Conservation (phyloP, 192 early-diverging fungal species). For the Coemansia sp. region DNA sequence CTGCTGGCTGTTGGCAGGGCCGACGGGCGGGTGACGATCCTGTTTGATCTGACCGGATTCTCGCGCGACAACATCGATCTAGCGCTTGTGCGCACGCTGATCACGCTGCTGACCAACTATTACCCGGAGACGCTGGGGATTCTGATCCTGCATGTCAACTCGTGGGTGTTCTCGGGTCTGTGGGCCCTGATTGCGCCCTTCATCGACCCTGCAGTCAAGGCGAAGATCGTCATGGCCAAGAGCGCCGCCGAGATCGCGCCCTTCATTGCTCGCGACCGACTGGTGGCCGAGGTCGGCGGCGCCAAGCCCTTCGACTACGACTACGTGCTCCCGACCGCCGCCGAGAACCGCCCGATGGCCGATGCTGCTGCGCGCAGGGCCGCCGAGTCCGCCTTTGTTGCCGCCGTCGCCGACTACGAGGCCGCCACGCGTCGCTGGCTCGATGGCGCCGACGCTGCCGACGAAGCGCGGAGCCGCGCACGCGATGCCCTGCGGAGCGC, state of each 20-base stretch:
- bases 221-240: slow-evolving; percentile 78
- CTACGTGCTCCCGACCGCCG: slow-evolving; percentile 52
- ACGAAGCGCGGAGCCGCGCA: not conserved
- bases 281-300: slow-evolving; percentile 67
- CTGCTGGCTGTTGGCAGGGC: slow-evolving; percentile 45
- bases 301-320: slow-evolving; percentile 58
- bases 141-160: slow-evolving; percentile 74
- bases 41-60: slow-evolving; percentile 80
- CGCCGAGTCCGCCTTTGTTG: slow-evolving; percentile 29
- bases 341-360: slow-evolving; percentile 56
- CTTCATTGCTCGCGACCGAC: slow-evolving; percentile 59
- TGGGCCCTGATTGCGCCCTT: slow-evolving; percentile 84
- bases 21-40: slow-evolving; percentile 64
- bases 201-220: slow-evolving; percentile 85
- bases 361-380: slow-evolving; percentile 49
- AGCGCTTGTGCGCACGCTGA: slow-evolving; percentile 71
- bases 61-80: slow-evolving; percentile 74
- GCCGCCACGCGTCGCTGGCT: slow-evolving; percentile 56
- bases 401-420: slow-evolving; percentile 50
- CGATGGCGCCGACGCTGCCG: slow-evolving; percentile 19
- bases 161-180: slow-evolving; percentile 78
- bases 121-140: slow-evolving; percentile 87
- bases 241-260: slow-evolving; percentile 60
- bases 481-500: slow-evolving; percentile 44
- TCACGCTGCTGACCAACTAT: slow-evolving; percentile 78